phyloP scores from a whole-genome alignment of 306 rosid species.

The Vigna hirtella region DNA sequence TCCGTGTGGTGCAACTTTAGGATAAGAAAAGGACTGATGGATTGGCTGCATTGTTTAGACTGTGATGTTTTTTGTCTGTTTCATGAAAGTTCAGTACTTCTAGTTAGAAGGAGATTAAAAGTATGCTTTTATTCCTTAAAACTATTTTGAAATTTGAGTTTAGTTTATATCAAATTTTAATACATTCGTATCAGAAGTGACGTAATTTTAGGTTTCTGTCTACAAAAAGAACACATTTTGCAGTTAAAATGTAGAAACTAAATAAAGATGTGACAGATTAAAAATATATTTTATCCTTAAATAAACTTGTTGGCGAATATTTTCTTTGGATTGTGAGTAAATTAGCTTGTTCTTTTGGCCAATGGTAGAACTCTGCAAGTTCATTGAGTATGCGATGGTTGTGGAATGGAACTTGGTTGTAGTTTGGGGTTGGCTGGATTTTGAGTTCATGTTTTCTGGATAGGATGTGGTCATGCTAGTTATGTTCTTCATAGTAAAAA shows the following conservation, averaged over 20 bases:
- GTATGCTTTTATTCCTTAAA: not conserved
- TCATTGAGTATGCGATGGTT: not conserved
- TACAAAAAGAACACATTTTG: not conserved
- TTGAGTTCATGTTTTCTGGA: not conserved
- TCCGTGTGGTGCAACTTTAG: not conserved
- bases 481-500: not conserved
- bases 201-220: too few species aligned
- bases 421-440: not conserved
- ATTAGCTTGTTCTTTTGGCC: not conserved
- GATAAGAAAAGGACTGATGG: not conserved
- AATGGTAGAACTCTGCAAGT: not conserved
- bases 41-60: not conserved
- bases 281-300: not conserved
- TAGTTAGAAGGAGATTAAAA: not conserved
- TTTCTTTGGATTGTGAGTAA: not conserved
- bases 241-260: not conserved
- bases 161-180: too few species aligned
- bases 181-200: too few species aligned
- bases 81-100: conserved; percentile 1
- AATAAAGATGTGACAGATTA: not conserved
- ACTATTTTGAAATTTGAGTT: not conserved
- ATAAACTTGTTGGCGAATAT: not conserved
- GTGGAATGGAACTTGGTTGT: too few species aligned
- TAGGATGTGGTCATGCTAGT: not conserved
- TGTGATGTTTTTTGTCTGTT: not conserved